Conservation (phyloP, 2,329 filamentous ascomycete species). For the Beauveria caledonica region DNA sequence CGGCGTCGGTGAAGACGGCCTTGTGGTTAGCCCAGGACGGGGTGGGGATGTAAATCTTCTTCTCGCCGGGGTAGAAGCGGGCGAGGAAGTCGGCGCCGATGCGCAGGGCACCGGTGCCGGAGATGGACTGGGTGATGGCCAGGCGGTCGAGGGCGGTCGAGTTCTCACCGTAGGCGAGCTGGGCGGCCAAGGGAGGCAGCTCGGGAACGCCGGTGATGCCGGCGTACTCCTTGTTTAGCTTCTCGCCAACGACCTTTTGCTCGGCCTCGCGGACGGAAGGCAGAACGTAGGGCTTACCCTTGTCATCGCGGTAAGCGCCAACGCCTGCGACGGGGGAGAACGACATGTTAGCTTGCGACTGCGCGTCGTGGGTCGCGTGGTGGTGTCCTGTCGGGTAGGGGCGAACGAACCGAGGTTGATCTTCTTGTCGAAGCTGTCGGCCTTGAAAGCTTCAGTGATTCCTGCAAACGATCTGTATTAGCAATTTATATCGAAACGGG, state of each 20-base stretch:
- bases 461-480: conserved; percentile 36
- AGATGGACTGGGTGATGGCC: conserved; percentile 95
- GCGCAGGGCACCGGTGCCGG: conserved; percentile 89
- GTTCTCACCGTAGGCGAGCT: conserved; percentile 81
- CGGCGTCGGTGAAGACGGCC: conserved; percentile 90
- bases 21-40: conserved; percentile 98
- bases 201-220: conserved; percentile 93
- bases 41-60: conserved; percentile 93
- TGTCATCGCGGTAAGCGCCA: conserved; percentile 95
- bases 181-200: conserved; percentile 86
- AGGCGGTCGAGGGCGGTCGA: conserved; percentile 70
- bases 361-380: conserved; percentile 1
- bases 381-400: conserved; percentile 10
- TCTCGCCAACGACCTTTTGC: conserved; percentile 69
- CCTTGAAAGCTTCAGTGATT: conserved; percentile 98
- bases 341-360: neutral
- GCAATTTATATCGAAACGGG: conserved; percentile 7
- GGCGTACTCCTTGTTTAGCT: conserved; percentile 94
- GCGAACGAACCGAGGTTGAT: conserved; percentile 77
- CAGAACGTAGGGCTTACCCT: conserved; percentile 96
- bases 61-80: conserved; percentile 82
- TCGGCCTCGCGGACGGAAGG: conserved; percentile 87
- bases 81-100: conserved; percentile 90
- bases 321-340: conserved; percentile 51
- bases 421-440: conserved; percentile 86